These are phyloP conservation scores for Diplodia intermedia DNA, from an alignment of 2,329 filamentous ascomycete species.

Conservation along the genomic window DNA sequence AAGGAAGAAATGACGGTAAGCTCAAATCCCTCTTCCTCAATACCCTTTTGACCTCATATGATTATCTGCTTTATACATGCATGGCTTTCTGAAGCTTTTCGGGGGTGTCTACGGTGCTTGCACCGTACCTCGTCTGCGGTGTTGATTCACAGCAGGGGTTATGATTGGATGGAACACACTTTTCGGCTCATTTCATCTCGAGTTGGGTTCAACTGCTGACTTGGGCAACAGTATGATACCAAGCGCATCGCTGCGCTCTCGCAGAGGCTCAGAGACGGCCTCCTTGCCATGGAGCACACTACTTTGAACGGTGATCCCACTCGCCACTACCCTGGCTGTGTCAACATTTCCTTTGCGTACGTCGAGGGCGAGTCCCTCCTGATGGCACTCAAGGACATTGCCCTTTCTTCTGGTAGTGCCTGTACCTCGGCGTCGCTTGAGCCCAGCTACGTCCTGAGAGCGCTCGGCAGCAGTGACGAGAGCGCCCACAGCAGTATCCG, in stretches of 20 bases:
- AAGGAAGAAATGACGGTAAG: slow-evolving; percentile 89
- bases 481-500: slow-evolving; percentile 97
- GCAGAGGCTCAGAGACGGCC: slow-evolving; percentile 79
- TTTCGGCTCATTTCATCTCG: neutral
- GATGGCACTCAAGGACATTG: slow-evolving; percentile 98
- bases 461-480: slow-evolving; percentile 94
- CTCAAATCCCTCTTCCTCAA: slow-evolving; percentile 39
- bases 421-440: slow-evolving; percentile 97
- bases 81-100: slow-evolving; percentile 84
- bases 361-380: slow-evolving; percentile 97
- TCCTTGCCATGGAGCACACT: slow-evolving; percentile 90
- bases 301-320: slow-evolving; percentile 84
- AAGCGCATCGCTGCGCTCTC: slow-evolving; percentile 84
- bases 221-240: slow-evolving; percentile 76
- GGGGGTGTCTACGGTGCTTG: slow-evolving; percentile 56
- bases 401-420: slow-evolving; percentile 92
- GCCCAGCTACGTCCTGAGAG: slow-evolving; percentile 93
- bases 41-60: slow-evolving; percentile 55
- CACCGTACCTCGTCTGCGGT: slow-evolving; percentile 39
- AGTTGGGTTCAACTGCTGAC: slow-evolving; percentile 33
- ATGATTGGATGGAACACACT: slow-evolving; percentile 56
- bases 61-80: slow-evolving; percentile 87
- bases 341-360: slow-evolving; percentile 98
- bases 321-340: slow-evolving; percentile 91
- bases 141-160: slow-evolving; percentile 69